Percentiles rank a stretch among this genome's conserved stretches.
phyloP scores from a whole-genome alignment of 2,329 filamentous ascomycete genomes.

The Trichophaea hybrida region DNA sequence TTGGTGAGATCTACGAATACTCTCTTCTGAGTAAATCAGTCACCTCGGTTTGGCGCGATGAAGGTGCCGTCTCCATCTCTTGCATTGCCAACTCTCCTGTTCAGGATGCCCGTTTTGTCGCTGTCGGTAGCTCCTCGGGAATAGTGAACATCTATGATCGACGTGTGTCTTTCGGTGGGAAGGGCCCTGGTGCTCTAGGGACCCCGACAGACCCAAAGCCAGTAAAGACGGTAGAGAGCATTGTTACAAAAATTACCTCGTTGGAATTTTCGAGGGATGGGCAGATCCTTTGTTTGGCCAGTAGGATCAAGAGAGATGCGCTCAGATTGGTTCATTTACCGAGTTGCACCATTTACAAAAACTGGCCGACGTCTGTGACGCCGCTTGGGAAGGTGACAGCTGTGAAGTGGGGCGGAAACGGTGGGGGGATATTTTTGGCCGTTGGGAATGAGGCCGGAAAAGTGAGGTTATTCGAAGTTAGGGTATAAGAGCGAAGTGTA shows the following conservation, averaged over 20 bases:
- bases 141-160: slow-evolving; percentile 93
- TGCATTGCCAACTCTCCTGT: slow-evolving; percentile 55
- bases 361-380: slow-evolving; percentile 89
- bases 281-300: slow-evolving; percentile 75
- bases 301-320: slow-evolving; percentile 75
- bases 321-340: slow-evolving; percentile 78
- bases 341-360: slow-evolving; percentile 83
- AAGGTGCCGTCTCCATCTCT: slow-evolving; percentile 75
- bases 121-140: slow-evolving; percentile 70
- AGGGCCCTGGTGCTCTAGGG: slow-evolving; percentile 33
- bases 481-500: slow-evolving; percentile 36
- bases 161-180: slow-evolving; percentile 39
- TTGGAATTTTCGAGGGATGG: slow-evolving; percentile 76
- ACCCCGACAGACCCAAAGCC: slow-evolving; percentile 59
- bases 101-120: slow-evolving; percentile 68
- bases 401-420: slow-evolving; percentile 51
- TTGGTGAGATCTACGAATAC: slow-evolving; percentile 85
- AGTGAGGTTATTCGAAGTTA: slow-evolving; percentile 81
- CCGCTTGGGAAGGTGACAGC: slow-evolving; percentile 59
- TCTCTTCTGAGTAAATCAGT: slow-evolving; percentile 54
- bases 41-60: slow-evolving; percentile 72
- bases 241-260: slow-evolving; percentile 70
- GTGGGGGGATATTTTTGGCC: slow-evolving; percentile 54
- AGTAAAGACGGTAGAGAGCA: slow-evolving; percentile 60
- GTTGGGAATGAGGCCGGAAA: slow-evolving; percentile 82